Evolutionary conservation across 306 rosid species (phyloP), one percentile per base, ranked within the genome.

Genomic region (Clitoria ternatea): DNA sequence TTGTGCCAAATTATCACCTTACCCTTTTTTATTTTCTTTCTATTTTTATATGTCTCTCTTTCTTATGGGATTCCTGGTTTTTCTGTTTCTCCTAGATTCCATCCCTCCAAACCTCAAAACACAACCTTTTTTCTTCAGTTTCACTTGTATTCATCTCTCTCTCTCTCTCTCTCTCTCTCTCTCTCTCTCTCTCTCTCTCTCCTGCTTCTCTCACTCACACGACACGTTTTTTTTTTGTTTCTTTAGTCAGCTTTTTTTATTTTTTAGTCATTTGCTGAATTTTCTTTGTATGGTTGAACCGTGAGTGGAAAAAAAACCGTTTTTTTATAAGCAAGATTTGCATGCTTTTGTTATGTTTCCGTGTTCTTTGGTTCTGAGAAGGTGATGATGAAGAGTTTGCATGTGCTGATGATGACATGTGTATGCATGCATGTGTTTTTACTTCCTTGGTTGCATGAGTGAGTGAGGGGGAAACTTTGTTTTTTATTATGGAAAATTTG

Each of bases 41-140:
- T 19, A n/a, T 19, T 19, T 22, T 42, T 35, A 13, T 26, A 29
- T 1, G 22, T 33, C n/a, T 19, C 13, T 4, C 36, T 62, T 9
- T 33, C 30, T 33, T 6, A 2, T 30, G 2, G 54, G 75, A 70
- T 26, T 45, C 69, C n/a, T 33, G 0, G 30, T 42, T 29, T 33
- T 47, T 74, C 67, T 27, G 18, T 65, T 42, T 30, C 35, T 64
- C 65, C 18, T 24, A 56, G 50, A 56, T 66, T 79, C 59, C 47
- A 9, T 63, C 11, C 5, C 65, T 11, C n/a, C n/a, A n/a, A n/a
- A n/a, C n/a, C n/a, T n/a, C n/a, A n/a, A n/a, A n/a, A n/a, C n/a
- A n/a, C n/a, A 43, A 78, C 74, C 56, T 72, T 62, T 35, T 53
- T 53, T 63, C 54, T 39, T 13, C 67, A 10, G 50, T 12, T 45